Conservation (phyloP, 1,284 basidiomycete species). For the Cryptococcus sp. region DNA sequence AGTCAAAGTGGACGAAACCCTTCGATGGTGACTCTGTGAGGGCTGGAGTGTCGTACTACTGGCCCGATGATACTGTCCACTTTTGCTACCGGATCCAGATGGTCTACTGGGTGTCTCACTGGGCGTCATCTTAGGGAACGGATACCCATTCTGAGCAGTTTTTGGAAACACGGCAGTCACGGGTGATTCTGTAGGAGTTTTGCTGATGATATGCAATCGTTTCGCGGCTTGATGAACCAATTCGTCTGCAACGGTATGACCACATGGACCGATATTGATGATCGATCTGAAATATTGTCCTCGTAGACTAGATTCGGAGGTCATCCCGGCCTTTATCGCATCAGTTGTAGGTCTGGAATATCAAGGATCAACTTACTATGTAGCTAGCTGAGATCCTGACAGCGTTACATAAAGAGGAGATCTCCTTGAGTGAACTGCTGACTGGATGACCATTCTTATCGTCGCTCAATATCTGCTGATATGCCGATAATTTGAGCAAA, state of each 20-base stretch:
- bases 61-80: no score
- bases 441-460: background rate
- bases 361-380: conserved; percentile 26
- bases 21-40: no score
- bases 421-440: background rate
- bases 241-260: conserved; percentile 28
- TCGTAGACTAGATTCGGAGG: conserved; percentile 12
- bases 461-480: background rate
- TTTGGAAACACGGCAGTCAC: background rate
- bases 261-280: conserved; percentile 18
- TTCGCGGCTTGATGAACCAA: conserved; percentile 34
- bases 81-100: no score
- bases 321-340: conserved; percentile 24
- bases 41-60: no score
- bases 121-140: background rate
- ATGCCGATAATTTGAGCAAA: conserved; percentile 11
- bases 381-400: conserved; percentile 32
- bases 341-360: background rate
- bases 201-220: conserved; percentile 28
- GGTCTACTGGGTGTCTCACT: background rate
- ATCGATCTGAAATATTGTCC: conserved; percentile 31
- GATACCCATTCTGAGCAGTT: conserved; percentile 1
- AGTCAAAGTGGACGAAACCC: no score
- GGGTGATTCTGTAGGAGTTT: conserved; percentile 16
- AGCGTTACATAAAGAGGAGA: conserved; percentile 2